phyloP scores from a whole-genome alignment of 805 yeast genomes.

The Saccharomycopsis sp. region DNA sequence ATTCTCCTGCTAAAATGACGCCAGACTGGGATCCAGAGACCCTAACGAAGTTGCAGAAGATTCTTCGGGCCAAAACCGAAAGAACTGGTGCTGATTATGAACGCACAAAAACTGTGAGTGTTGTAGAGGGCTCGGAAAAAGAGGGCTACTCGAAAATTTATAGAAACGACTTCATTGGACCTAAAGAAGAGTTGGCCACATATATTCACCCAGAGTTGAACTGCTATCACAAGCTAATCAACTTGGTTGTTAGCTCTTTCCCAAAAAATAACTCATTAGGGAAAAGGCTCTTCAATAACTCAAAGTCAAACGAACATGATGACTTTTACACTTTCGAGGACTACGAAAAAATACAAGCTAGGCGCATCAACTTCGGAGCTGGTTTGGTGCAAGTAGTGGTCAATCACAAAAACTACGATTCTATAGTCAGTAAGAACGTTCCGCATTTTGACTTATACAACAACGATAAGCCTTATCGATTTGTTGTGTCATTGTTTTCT shows the following conservation, averaged over 20 bases:
- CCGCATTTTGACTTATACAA: conserved; percentile 27
- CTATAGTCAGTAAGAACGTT: conserved; percentile 24
- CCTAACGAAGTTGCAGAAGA: neutral
- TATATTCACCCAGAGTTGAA: conserved; percentile 30
- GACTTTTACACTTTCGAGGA: conserved; percentile 38
- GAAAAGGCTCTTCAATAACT: conserved; percentile 24
- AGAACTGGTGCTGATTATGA: neutral
- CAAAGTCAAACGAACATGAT: conserved; percentile 33
- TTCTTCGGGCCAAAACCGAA: neutral
- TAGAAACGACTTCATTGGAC: neutral
- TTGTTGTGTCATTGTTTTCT: conserved; percentile 50
- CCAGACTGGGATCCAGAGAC: neutral
- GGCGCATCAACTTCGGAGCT: conserved; percentile 46
- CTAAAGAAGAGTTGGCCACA: neutral
- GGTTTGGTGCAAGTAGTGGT: conserved; percentile 43
- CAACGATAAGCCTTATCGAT: conserved; percentile 31
- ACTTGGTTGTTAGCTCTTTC: conserved; percentile 24
- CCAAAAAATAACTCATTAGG: conserved; percentile 34
- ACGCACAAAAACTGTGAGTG: neutral
- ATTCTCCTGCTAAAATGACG: neutral
- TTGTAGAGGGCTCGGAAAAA: neutral
- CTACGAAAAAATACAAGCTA: conserved; percentile 35
- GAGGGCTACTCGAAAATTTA: conserved; percentile 36
- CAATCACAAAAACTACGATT: conserved; percentile 18
- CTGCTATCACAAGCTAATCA: conserved; percentile 31